Conservation (phyloP, 768 basidiomycete genomes). For the Holtermanniella nyarrowii region DNA sequence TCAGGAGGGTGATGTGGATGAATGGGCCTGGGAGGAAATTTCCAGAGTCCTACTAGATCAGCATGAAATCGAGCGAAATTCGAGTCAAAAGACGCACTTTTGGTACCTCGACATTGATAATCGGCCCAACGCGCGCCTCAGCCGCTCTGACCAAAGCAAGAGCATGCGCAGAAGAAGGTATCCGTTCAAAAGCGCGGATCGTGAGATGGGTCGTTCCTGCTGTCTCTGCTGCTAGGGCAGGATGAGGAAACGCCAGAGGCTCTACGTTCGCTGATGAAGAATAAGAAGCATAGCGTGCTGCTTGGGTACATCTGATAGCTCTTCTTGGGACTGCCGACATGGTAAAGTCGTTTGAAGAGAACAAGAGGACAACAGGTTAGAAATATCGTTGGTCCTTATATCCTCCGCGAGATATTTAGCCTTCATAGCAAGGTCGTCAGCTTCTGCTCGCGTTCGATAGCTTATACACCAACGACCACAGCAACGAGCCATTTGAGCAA, state of each 20-base stretch:
- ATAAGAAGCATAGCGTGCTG: not conserved
- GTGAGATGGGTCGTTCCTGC: slow-evolving; percentile 11
- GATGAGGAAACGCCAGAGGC: slow-evolving; percentile 13
- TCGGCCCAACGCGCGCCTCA: slow-evolving; percentile 13
- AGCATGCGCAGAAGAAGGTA: slow-evolving; percentile 15
- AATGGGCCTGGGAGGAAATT: not conserved
- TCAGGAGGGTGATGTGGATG: slow-evolving; percentile 14
- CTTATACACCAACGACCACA: no score
- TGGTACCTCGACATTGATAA: slow-evolving; percentile 12
- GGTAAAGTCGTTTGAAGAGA: not conserved
- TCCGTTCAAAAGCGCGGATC: slow-evolving; percentile 6
- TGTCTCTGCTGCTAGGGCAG: slow-evolving; percentile 7
- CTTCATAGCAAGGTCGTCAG: no score
- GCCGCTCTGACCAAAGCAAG: slow-evolving; percentile 22
- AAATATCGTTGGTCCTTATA: no score
- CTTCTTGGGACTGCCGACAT: not conserved
- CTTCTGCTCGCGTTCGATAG: no score
- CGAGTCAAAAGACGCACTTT: slow-evolving; percentile 6
- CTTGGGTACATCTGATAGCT: not conserved
- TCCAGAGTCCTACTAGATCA: slow-evolving; percentile 7
- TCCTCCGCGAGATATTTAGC: no score
- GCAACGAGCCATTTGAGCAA: no score
- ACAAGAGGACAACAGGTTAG: not conserved
- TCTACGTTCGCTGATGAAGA: not conserved
- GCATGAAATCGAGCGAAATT: slow-evolving; percentile 1